Base-by-base conservation (phyloP, 106 monocot species). In the Dendrobium huoshanense region DNA sequence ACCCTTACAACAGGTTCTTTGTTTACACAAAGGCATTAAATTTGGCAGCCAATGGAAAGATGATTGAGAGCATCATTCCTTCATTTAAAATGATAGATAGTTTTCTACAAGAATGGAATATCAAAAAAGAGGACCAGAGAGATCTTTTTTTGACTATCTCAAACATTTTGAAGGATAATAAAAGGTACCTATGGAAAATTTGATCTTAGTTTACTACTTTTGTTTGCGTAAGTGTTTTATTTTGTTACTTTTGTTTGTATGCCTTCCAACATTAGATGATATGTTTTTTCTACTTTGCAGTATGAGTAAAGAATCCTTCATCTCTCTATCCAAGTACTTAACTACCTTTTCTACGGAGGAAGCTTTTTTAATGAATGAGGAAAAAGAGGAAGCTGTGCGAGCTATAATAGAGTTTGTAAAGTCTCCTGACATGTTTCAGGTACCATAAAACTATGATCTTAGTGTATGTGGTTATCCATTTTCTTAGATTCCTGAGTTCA, bases 321-420 rank as follows among this genome's bases (percentile, higher is more conserved):
- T 45, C 81, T 98, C 92, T 59, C 79, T 98, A 61, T 89, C 80
- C 44, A 98, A 92, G 88, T 98, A 98, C 75, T 83, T 98, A 73
- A 91, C 88, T 37, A 95, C 92, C 43, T 98, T 98, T 84, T 83
- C 88, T 17, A 79, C 43, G 65, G 98, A 95, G 72, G 98, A 98
- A 41, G 67, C 84, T 76, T 75, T 81, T 83, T 51, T 83, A 10
- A 85, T 89, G 54, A 84, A 61, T 82, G 92, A 86, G 56, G 89
- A 91, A 54, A 98, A 98, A 88, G 94, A 90, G 73, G 94, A 94
- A 81, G 98, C 94, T 79, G 89, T 83, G 10, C 86, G 78, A 33
- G 98, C 98, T 82, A 88, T 95, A 80, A 73, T 94, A 74, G 98
- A 94, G 80, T 98, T 98, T 86, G 88, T 92, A 18, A 98, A 88